Evolutionary conservation across 140 eudicot genomes (phyloP).

Genomic region (Bidens hawaiensis): DNA sequence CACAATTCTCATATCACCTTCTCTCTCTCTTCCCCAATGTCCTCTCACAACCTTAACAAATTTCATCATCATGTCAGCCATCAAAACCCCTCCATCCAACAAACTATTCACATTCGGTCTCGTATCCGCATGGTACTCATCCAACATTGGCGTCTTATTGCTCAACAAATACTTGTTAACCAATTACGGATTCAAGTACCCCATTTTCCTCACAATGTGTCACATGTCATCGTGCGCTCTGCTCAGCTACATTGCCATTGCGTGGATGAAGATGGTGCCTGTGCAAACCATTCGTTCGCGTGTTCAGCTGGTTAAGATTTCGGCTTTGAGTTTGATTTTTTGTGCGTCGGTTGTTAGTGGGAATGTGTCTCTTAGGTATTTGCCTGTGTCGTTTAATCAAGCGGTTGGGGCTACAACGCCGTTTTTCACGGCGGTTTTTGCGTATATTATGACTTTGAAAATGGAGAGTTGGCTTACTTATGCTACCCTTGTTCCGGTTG

Average conservation of each 20-base stretch:
- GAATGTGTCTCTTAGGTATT: conserved; percentile 62
- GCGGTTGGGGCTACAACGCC: conserved; percentile 97
- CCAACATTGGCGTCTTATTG: conserved; percentile 81
- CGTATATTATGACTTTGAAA: conserved; percentile 70
- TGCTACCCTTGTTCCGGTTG: conserved; percentile 78
- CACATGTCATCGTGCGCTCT: conserved; percentile 94
- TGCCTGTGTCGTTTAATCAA: conserved; percentile 91
- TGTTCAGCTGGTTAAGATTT: conserved; percentile 69
- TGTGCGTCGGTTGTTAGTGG: conserved; percentile 94
- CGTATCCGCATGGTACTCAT: conserved; percentile 81
- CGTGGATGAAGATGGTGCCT: conserved; percentile 85
- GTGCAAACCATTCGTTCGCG: conserved; percentile 78
- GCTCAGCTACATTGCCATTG: conserved; percentile 80
- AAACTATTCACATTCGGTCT: conserved; percentile 64
- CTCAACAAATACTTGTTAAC: conserved; percentile 82
- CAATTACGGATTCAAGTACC: conserved; percentile 89
- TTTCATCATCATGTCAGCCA: conserved; percentile 34
- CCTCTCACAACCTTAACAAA: background rate
- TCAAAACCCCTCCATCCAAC: conserved; percentile 34
- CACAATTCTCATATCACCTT: conserved; percentile 6
- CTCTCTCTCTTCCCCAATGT: conserved; percentile 6
- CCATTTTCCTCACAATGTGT: conserved; percentile 90
- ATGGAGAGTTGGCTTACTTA: conserved; percentile 87
- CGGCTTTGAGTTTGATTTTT: conserved; percentile 65
- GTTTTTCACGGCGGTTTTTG: conserved; percentile 85